These are phyloP conservation scores for Wallacemonas sp. DNA, from an alignment of 208 protist genomes.

Conservation along the genomic window DNA sequence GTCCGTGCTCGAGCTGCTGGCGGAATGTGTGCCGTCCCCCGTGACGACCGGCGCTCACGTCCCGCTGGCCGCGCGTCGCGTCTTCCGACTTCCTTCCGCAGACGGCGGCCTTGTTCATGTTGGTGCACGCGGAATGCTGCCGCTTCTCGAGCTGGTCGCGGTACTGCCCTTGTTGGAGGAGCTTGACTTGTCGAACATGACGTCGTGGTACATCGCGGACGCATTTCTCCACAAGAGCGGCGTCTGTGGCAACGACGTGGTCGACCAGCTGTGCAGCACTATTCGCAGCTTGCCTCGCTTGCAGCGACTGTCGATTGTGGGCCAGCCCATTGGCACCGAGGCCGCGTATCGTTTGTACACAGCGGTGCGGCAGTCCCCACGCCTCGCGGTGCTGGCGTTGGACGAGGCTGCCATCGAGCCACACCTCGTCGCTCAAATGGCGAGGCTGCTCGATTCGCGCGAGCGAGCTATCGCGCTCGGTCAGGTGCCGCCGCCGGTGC, in stretches of 20 bases:
- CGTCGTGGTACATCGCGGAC: constrained; percentile 61
- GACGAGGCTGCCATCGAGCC: constrained; percentile 32
- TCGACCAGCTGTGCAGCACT: constrained; percentile 42
- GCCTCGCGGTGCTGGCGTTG: constrained; percentile 37
- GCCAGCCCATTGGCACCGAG: constrained; percentile 56
- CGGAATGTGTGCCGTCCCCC: constrained; percentile 49
- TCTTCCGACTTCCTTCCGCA: constrained; percentile 25
- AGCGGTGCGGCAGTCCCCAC: constrained; percentile 21
- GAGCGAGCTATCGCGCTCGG: neutral
- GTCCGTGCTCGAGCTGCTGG: constrained; percentile 50
- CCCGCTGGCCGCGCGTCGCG: constrained; percentile 29
- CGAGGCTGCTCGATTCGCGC: constrained; percentile 34
- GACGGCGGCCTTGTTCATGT: constrained; percentile 36
- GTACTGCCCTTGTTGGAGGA: constrained; percentile 58
- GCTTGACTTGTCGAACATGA: constrained; percentile 63
- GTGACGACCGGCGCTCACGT: constrained; percentile 24
- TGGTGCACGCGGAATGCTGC: constrained; percentile 63
- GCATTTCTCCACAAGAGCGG: constrained; percentile 18
- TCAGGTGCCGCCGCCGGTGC: constrained; percentile 2
- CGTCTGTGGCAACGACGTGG: constrained; percentile 60
- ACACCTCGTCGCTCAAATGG: constrained; percentile 29
- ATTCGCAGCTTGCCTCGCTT: constrained; percentile 35
- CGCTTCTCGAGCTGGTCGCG: constrained; percentile 56
- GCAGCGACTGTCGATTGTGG: constrained; percentile 37
- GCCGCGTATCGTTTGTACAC: constrained; percentile 49